Percentiles rank a stretch among this genome's conserved stretches.
phyloP scores from a whole-genome alignment of 2,329 filamentous ascomycete species.

The Apiospora phragmitis region DNA sequence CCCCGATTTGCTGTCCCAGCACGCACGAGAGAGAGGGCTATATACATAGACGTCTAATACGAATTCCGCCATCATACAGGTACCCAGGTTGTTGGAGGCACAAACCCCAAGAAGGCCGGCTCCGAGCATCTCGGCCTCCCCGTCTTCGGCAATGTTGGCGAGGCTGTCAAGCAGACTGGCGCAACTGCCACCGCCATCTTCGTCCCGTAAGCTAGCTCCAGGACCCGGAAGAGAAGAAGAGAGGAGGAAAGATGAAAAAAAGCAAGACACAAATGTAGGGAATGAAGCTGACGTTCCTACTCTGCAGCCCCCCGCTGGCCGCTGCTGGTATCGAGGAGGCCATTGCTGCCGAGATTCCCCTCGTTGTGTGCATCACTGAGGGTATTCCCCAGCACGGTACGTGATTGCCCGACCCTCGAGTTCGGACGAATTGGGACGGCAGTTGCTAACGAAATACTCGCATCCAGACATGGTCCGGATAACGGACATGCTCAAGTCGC shows the following conservation, averaged over 20 bases:
- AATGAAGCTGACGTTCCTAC: neutral
- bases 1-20: constrained; percentile 17
- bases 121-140: constrained; percentile 84
- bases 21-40: neutral
- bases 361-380: constrained; percentile 97
- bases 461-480: constrained; percentile 97
- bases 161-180: constrained; percentile 87
- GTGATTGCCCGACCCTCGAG: constrained; percentile 5
- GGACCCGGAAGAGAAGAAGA: neutral
- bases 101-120: constrained; percentile 98
- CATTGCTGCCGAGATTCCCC: constrained; percentile 85
- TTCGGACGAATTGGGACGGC: constrained; percentile 12
- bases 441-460: neutral
- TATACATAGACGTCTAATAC: constrained; percentile 8
- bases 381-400: constrained; percentile 95
- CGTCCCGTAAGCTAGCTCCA: constrained; percentile 74
- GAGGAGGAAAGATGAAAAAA: neutral
- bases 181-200: constrained; percentile 94
- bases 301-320: constrained; percentile 76
- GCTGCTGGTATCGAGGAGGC: constrained; percentile 97
- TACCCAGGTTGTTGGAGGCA: constrained; percentile 96
- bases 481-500: constrained; percentile 95
- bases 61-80: constrained; percentile 51
- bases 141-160: constrained; percentile 86
- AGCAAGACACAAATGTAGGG: neutral